Percentiles rank a stretch among this genome's conserved stretches.
Conservation (phyloP, 805 yeast species). For the Candida germanica region DNA sequence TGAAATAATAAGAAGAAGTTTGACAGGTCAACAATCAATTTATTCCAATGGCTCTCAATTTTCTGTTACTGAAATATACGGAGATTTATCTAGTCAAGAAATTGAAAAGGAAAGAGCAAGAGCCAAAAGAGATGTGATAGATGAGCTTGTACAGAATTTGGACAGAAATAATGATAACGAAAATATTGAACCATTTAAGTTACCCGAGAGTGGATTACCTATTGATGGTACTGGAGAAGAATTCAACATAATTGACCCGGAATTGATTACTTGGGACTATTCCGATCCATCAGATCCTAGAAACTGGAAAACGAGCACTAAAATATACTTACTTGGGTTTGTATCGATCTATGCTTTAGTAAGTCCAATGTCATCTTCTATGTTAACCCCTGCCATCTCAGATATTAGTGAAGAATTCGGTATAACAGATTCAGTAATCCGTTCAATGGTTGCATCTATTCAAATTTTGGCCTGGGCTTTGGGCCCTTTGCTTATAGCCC, state of each 20-base stretch:
- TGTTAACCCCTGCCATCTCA: constrained; percentile 58
- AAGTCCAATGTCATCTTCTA: constrained; percentile 61
- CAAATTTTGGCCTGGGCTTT: constrained; percentile 70
- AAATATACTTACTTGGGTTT: constrained; percentile 42
- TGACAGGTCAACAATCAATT: constrained; percentile 13
- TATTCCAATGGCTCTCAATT: constrained; percentile 11
- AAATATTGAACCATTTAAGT: constrained; percentile 12
- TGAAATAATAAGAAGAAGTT: constrained; percentile 16
- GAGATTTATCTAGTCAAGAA: constrained; percentile 27
- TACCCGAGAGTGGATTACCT: constrained; percentile 28
- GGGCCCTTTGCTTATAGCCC: constrained; percentile 65
- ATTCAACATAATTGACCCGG: constrained; percentile 56
- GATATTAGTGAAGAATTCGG: constrained; percentile 45
- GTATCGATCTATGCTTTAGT: constrained; percentile 56
- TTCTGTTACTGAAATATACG: constrained; percentile 30
- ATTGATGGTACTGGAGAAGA: constrained; percentile 49
- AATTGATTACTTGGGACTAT: constrained; percentile 63
- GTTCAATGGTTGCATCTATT: constrained; percentile 56
- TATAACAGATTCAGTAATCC: constrained; percentile 40
- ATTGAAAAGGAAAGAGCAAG: constrained; percentile 28
- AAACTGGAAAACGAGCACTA: constrained; percentile 49
- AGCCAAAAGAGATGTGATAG: constrained; percentile 29
- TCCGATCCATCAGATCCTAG: constrained; percentile 63
- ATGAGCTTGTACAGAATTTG: constrained; percentile 19
- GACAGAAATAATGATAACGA: constrained; percentile 15